Evolutionary conservation across 169 alveolate genomes (phyloP).

Genomic region (Eimeria acervulina): DNA sequence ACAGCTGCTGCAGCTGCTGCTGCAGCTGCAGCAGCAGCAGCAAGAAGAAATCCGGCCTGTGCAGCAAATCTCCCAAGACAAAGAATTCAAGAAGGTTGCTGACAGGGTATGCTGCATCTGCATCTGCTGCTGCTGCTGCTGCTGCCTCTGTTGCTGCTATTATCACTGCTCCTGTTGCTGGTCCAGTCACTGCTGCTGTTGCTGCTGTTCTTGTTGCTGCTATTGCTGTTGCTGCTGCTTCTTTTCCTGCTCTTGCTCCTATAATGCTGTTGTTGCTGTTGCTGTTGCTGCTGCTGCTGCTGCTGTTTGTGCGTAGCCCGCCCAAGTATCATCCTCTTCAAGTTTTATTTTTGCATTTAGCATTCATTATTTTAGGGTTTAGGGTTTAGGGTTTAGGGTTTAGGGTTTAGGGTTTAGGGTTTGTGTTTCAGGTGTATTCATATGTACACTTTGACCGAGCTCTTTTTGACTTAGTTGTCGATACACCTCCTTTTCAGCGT

Average conservation of each 20-base stretch:
- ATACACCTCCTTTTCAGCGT: no score
- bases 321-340: not conserved
- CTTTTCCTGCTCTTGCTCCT: no score
- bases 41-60: not conserved
- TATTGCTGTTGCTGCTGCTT: conserved; percentile 11
- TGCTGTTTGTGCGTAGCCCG: not conserved
- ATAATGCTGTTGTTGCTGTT: no score
- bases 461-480: no score
- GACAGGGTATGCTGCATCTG: not conserved
- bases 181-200: not conserved
- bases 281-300: conserved; percentile 6
- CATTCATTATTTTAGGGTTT: not conserved
- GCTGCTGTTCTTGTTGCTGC: conserved; percentile 10
- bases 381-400: not conserved
- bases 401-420: not conserved
- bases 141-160: conserved; percentile 10
- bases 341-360: not conserved
- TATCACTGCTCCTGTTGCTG: not conserved
- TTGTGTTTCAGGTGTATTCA: no score
- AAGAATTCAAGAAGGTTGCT: not conserved
- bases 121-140: not conserved
- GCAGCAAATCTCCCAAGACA: not conserved
- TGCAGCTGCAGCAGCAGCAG: not conserved
- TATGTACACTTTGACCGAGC: no score
- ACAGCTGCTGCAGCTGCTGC: conserved; percentile 38